Conservation (phyloP, 2,329 filamentous ascomycete genomes). For the Colletotrichum sublineola region DNA sequence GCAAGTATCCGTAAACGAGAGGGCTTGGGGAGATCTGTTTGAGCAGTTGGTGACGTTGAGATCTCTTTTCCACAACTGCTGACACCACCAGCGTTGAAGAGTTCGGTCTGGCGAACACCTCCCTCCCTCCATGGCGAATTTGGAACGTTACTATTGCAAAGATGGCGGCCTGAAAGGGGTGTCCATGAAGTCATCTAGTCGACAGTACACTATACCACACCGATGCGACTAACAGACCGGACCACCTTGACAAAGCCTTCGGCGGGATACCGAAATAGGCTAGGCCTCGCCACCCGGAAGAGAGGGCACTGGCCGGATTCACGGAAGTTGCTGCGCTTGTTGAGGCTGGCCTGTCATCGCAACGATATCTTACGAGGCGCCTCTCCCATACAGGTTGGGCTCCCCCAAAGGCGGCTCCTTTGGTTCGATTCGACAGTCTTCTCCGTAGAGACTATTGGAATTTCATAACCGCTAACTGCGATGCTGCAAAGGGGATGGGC, state of each 20-base stretch:
- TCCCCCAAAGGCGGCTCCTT: slow-evolving; percentile 20
- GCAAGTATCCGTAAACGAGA: not conserved
- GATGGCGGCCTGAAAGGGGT: not conserved
- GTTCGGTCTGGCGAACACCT: not conserved
- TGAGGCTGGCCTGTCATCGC: slow-evolving; percentile 18
- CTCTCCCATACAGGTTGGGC: slow-evolving; percentile 5
- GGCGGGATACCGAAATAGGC: slow-evolving; percentile 24
- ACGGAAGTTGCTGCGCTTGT: slow-evolving; percentile 21
- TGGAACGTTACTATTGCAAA: not conserved
- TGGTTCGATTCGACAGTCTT: slow-evolving; percentile 8
- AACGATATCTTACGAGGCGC: slow-evolving; percentile 19
- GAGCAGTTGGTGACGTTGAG: not conserved
- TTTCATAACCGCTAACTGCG: not conserved
- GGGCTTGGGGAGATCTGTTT: not conserved
- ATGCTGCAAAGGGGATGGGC: not conserved
- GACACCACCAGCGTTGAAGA: not conserved
- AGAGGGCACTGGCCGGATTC: slow-evolving; percentile 21
- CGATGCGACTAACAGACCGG: slow-evolving; percentile 22
- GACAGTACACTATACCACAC: not conserved
- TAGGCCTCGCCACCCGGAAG: slow-evolving; percentile 26
- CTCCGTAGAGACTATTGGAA: not conserved
- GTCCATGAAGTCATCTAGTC: slow-evolving; percentile 17
- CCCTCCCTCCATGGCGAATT: not conserved
- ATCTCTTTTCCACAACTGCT: not conserved
- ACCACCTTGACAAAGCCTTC: not conserved